phyloP scores from a whole-genome alignment of 2,329 filamentous ascomycete genomes.

The Phyllosticta paracitricarpa region DNA sequence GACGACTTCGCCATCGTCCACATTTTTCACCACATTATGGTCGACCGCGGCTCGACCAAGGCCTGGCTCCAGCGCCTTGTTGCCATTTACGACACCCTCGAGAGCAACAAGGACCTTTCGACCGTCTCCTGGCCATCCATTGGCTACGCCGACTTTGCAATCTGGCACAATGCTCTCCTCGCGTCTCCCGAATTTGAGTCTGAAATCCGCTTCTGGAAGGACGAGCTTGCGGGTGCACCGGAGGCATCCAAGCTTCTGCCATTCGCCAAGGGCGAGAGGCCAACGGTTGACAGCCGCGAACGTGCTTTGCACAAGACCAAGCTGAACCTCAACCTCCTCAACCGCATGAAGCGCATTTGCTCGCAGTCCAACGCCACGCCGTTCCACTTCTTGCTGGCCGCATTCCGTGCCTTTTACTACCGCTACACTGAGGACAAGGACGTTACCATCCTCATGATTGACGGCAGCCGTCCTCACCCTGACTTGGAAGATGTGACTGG shows the following conservation, averaged over 20 bases:
- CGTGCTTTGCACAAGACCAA: conserved; percentile 12
- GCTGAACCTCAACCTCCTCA: conserved; percentile 13
- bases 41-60: conserved; percentile 22
- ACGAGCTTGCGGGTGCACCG: conserved; percentile 11
- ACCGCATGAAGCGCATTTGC: conserved; percentile 21
- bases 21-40: conserved; percentile 25
- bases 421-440: conserved; percentile 28
- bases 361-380: conserved; percentile 18
- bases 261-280: conserved; percentile 12
- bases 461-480: conserved; percentile 32
- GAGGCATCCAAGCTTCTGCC: conserved; percentile 12
- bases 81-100: conserved; percentile 15
- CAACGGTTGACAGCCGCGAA: conserved; percentile 10
- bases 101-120: conserved; percentile 14
- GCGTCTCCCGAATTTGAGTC: conserved; percentile 11
- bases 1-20: conserved; percentile 18
- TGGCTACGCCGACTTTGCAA: conserved; percentile 17
- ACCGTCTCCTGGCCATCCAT: conserved; percentile 13
- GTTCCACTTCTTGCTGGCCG: conserved; percentile 41
- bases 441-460: conserved; percentile 39
- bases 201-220: conserved; percentile 14
- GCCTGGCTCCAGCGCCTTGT: conserved; percentile 17
- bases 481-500: conserved; percentile 32
- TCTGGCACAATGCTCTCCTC: conserved; percentile 17
- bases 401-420: conserved; percentile 28